Conservation (phyloP, 108 stramenopile species). For the Schizochytrium sp. region DNA sequence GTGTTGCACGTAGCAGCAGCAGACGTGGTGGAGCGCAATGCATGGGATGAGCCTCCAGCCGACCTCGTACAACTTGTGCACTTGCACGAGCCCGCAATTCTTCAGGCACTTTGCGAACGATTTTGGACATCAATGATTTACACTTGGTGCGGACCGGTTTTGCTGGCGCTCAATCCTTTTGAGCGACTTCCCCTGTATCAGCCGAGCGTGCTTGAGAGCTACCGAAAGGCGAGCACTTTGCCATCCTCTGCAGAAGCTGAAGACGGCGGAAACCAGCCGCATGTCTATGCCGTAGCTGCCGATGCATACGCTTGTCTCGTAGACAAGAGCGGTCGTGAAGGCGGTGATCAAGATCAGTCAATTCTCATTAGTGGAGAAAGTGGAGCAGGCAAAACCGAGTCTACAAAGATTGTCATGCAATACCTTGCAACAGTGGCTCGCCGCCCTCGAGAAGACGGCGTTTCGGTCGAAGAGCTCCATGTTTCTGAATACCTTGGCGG, state of each 20-base stretch:
- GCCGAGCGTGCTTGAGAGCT: slow-evolving; percentile 53
- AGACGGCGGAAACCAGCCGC: slow-evolving; percentile 54
- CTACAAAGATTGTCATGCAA: slow-evolving; percentile 70
- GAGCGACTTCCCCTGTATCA: slow-evolving; percentile 81
- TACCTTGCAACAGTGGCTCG: slow-evolving; percentile 43
- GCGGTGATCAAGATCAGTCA: slow-evolving; percentile 21
- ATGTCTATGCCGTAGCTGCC: slow-evolving; percentile 84
- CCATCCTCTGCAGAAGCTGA: background rate
- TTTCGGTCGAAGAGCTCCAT: background rate
- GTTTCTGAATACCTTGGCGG: background rate
- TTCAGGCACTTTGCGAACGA: slow-evolving; percentile 28
- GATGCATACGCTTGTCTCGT: slow-evolving; percentile 88
- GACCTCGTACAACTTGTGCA: background rate
- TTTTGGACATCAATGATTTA: slow-evolving; percentile 75
- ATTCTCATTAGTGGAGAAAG: slow-evolving; percentile 43
- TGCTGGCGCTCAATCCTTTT: slow-evolving; percentile 85
- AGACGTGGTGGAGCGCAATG: background rate
- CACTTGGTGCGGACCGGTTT: slow-evolving; percentile 76
- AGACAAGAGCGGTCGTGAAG: slow-evolving; percentile 18
- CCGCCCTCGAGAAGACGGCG: background rate
- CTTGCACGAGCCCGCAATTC: slow-evolving; percentile 25
- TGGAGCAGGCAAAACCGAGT: slow-evolving; percentile 48
- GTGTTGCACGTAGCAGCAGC: background rate
- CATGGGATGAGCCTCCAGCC: background rate
- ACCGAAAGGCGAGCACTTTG: slow-evolving; percentile 29